Evolutionary conservation across 2,329 filamentous ascomycete genomes (phyloP).

Genomic region (Scedosporium minutisporum): DNA sequence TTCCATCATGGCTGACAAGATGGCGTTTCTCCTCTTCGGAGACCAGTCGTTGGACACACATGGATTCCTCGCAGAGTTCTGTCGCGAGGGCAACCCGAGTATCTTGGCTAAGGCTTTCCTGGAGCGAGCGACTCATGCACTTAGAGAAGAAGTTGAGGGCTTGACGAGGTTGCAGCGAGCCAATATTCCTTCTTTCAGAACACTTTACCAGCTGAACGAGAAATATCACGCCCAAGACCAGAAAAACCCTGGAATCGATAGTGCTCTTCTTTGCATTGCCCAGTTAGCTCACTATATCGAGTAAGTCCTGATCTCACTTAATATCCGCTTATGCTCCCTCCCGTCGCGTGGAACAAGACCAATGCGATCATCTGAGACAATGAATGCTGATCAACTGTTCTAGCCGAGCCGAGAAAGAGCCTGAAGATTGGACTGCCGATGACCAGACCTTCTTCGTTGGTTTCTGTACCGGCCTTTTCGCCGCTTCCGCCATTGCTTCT

Average conservation of each 20-base stretch:
- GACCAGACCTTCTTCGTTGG: conserved; percentile 48
- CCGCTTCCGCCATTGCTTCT: conserved; percentile 57
- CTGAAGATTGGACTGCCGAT: conserved; percentile 39
- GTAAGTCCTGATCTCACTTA: conserved; percentile 28
- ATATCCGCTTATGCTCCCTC: background rate
- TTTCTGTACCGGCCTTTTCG: conserved; percentile 60
- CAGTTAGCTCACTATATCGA: conserved; percentile 63
- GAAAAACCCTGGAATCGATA: conserved; percentile 55
- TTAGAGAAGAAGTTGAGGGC: conserved; percentile 50
- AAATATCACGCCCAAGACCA: conserved; percentile 46
- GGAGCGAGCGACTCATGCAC: conserved; percentile 44
- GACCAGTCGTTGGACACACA: conserved; percentile 63
- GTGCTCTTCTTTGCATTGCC: conserved; percentile 52
- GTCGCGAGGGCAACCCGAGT: conserved; percentile 33
- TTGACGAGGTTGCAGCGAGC: conserved; percentile 47
- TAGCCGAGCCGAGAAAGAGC: conserved; percentile 44
- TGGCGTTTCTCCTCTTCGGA: conserved; percentile 56
- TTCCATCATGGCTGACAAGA: conserved; percentile 18
- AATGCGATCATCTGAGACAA: background rate
- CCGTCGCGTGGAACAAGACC: background rate
- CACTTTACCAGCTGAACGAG: conserved; percentile 55
- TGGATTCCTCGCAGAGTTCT: conserved; percentile 48
- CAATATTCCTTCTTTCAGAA: conserved; percentile 52
- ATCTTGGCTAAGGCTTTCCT: conserved; percentile 53
- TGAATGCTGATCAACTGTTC: conserved; percentile 5